Base-by-base conservation (phyloP, 2,329 filamentous ascomycete species). In the Fusarium sp. region DNA sequence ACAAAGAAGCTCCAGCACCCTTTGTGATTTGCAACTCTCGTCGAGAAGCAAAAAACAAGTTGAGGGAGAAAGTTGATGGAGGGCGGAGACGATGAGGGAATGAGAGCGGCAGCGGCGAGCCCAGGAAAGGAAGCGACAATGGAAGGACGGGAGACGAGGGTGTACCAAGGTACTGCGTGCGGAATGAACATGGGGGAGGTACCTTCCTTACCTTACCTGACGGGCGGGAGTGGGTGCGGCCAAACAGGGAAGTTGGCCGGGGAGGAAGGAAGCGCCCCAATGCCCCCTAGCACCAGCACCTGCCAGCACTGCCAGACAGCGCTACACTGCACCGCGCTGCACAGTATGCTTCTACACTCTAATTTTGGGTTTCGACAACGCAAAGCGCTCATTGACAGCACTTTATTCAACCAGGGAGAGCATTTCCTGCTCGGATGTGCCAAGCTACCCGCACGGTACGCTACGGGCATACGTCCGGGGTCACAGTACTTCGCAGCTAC, bases 31-130 rank as follows among this genome's bases (percentile, higher is more conserved):
- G 72, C 64, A 73, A 72, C 73, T 76, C 73, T 72, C 69, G 71
- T 74, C 54, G 73, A 71, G 57, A 67, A 66, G 64, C 60, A 68
- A 70, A 72, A 67, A 65, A 74, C 62, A 66, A 74, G 69, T 66
- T 66, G 67, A 73, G 72, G 69, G 65, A 65, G 72, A 73, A 75
- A 75, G 74, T 73, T 76, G 73, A 75, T 73, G 73, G 71, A 69
- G 67, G 70, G 75, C 74, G 73, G 75, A 77, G 75, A 75, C 72
- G 72, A 73, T 76, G 72, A 73, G 70, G 74, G 73, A 76, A 72
- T 69, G 73, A 70, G 70, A 67, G 71, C 64, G 67, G 67, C 72
- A 71, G 67, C 67, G 67, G 62, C 72, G 65, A 72, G 67, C 62
- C 65, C 53, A 73, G 63, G 61, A 71, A 70, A 66, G 47, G 47